These are phyloP conservation scores for Chrysochromulina tobinii DNA, from an alignment of 78 protist genomes.

Conservation along the genomic window DNA sequence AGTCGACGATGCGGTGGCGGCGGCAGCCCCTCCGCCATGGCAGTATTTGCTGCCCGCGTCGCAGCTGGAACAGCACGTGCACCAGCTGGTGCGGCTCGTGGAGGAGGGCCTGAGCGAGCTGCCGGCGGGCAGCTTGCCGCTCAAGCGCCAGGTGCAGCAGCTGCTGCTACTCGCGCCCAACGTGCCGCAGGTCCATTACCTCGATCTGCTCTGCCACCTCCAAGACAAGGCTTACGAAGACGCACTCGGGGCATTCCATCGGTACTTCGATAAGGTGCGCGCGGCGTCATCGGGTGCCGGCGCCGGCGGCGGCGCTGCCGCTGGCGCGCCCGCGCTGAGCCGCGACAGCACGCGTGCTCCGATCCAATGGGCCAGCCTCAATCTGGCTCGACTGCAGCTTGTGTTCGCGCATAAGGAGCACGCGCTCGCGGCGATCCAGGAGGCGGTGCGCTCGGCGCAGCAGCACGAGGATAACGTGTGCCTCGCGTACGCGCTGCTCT, in stretches of 20 bases:
- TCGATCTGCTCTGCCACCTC: neutral
- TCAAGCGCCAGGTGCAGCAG: neutral
- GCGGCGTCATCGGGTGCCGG: neutral
- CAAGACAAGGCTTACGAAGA: neutral
- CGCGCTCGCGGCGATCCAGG: neutral
- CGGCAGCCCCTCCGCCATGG: neutral
- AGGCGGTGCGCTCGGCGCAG: neutral
- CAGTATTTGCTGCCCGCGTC: neutral
- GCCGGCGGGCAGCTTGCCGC: neutral
- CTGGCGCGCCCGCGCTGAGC: neutral
- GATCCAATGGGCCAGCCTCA: neutral
- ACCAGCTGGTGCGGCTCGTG: neutral
- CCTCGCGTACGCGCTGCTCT: neutral
- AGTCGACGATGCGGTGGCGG: neutral
- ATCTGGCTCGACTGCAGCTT: neutral
- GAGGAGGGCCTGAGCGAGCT: neutral
- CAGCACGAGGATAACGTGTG: neutral
- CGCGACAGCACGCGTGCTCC: neutral
- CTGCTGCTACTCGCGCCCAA: neutral
- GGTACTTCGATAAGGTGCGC: neutral
- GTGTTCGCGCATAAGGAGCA: neutral
- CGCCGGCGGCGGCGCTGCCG: neutral
- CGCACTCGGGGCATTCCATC: neutral
- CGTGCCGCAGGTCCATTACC: neutral
- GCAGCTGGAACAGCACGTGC: neutral